These are phyloP conservation scores for Populus nigra DNA, from an alignment of 345 rosid species.

Conservation along the genomic window DNA sequence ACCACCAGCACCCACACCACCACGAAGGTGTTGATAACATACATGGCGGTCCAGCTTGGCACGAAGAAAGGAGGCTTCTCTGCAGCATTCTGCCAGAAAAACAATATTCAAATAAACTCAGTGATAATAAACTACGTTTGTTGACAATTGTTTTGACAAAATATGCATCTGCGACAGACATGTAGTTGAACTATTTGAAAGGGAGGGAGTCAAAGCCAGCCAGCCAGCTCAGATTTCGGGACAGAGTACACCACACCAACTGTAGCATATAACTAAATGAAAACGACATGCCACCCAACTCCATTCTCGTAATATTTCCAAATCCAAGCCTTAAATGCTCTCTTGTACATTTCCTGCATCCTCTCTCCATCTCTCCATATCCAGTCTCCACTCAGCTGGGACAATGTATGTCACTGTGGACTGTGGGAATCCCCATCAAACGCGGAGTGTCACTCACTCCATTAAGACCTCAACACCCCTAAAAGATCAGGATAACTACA, in stretches of 20 bases:
- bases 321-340: constrained; percentile 41
- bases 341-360: constrained; percentile 21
- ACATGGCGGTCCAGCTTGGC: constrained; percentile 94
- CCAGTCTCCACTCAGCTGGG: background rate
- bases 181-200: background rate
- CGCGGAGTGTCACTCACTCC: constrained; percentile 17
- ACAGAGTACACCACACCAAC: constrained; percentile 22
- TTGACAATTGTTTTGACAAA: background rate
- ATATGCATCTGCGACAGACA: background rate
- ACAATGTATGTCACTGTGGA: background rate
- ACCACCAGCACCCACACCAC: constrained; percentile 81
- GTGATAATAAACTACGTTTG: too few species aligned
- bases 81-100: constrained; percentile 68
- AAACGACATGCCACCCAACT: constrained; percentile 46
- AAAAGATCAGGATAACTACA: background rate
- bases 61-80: constrained; percentile 86
- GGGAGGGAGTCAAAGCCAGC: background rate
- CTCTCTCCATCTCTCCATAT: constrained; percentile 22
- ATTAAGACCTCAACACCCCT: constrained; percentile 3
- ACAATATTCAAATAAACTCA: background rate
- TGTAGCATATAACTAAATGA: constrained; percentile 49
- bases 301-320: constrained; percentile 32
- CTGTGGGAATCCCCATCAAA: constrained; percentile 22
- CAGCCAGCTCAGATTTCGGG: constrained; percentile 34
- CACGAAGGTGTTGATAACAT: constrained; percentile 60